These are phyloP conservation scores for Xylariaceae sp. DNA, from an alignment of 2,329 filamentous ascomycete species.

Conservation along the genomic window DNA sequence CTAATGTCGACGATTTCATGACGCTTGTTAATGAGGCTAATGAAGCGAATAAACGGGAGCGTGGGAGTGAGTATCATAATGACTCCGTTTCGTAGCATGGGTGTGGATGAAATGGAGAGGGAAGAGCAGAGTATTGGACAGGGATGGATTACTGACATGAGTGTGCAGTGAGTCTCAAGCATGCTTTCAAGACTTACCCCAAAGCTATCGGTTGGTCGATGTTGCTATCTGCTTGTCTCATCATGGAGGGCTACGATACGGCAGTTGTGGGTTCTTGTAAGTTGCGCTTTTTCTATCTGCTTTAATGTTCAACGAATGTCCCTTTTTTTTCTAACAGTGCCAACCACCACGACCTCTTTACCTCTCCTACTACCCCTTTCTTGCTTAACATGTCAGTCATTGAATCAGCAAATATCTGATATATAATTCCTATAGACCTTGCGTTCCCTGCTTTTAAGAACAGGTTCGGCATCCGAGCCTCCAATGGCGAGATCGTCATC, in stretches of 20 bases:
- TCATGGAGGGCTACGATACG: conserved; percentile 34
- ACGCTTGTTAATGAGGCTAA: conserved; percentile 33
- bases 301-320: too few relatives aligned
- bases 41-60: conserved; percentile 38
- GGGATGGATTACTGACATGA: neutral
- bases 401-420: conserved; percentile 6
- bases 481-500: conserved; percentile 38
- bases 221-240: conserved; percentile 38
- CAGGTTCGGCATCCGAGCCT: conserved; percentile 31
- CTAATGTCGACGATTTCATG: conserved; percentile 30
- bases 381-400: too few relatives aligned
- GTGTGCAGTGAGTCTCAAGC: conserved; percentile 29
- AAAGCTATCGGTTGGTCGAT: conserved; percentile 42
- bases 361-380: too few relatives aligned
- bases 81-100: too few relatives aligned
- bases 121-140: too few relatives aligned
- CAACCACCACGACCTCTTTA: too few relatives aligned
- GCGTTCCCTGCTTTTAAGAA: conserved; percentile 35
- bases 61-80: conserved; percentile 21
- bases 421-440: conserved; percentile 27
- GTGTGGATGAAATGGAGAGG: too few relatives aligned
- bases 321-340: too few relatives aligned
- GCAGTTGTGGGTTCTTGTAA: conserved; percentile 29
- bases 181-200: conserved; percentile 41
- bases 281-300: conserved; percentile 4